A percentile compares a stretch with the other conserved stretches of the same genome.
phyloP scores from a whole-genome alignment of 2,329 filamentous ascomycete species.

The Daldinia sp. region DNA sequence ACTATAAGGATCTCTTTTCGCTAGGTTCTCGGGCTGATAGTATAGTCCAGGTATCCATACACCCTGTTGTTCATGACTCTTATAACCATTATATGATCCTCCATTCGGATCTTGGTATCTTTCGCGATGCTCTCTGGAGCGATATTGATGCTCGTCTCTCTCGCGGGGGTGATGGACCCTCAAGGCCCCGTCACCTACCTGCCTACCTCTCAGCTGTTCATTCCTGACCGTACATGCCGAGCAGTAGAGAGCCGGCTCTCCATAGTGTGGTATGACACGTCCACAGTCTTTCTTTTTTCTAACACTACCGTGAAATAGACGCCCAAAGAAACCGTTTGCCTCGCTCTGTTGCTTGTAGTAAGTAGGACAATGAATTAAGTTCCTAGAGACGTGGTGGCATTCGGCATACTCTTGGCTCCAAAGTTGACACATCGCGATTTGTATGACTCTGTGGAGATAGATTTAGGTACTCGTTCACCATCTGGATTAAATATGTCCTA shows the following conservation, averaged over 20 bases:
- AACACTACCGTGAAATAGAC: slow-evolving; percentile 25
- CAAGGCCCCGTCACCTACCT: slow-evolving; percentile 37
- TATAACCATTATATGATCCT: slow-evolving; percentile 7
- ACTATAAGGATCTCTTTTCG: slow-evolving; percentile 24
- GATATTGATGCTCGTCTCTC: slow-evolving; percentile 20
- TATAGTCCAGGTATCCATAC: slow-evolving; percentile 41
- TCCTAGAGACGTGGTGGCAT: slow-evolving; percentile 37
- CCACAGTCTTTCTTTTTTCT: slow-evolving; percentile 37
- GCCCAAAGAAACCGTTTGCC: slow-evolving; percentile 31
- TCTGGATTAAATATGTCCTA: not conserved
- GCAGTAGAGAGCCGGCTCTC: slow-evolving; percentile 29
- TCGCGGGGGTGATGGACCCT: slow-evolving; percentile 25
- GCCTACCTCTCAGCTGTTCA: slow-evolving; percentile 16
- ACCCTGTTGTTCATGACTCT: slow-evolving; percentile 10
- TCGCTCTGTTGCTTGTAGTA: slow-evolving; percentile 37
- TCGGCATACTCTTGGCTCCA: slow-evolving; percentile 34
- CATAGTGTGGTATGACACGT: slow-evolving; percentile 35
- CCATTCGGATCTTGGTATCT: not conserved
- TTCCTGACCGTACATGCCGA: slow-evolving; percentile 33
- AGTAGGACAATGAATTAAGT: slow-evolving; percentile 35
- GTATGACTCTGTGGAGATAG: not conserved
- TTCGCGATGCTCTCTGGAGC: slow-evolving; percentile 2
- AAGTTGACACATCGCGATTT: slow-evolving; percentile 40
- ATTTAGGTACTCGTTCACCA: too few relatives aligned
- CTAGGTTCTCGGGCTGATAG: slow-evolving; percentile 34